Evolutionary conservation across 1,139 yeast genomes (phyloP), one percentile per base, ranked within the genome.

Genomic region (Suhomyces taliae): DNA sequence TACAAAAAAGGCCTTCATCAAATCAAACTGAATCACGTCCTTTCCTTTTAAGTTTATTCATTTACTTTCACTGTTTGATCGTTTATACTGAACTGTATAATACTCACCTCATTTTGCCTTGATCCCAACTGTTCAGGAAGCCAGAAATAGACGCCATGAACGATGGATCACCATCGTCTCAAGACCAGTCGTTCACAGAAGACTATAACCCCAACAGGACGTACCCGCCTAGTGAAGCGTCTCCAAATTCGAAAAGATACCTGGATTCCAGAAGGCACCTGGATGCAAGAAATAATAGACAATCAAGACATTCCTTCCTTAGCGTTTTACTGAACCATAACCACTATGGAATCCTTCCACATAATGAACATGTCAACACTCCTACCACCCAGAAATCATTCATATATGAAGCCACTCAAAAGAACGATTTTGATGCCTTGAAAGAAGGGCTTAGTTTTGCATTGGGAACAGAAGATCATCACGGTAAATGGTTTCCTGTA

Each of bases 381-480:
- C 33, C 44, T 6, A n/a, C 39, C 40, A 29, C 41, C 29, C 43
- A 36, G 19, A 48, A 41, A 14, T 54, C 65, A n/a, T 54, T 54
- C 37, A 54, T 63, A 27, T 54, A 56, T 34, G 62, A 62, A 27
- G 72, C 71, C 7, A 59, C 69, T 2, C 59, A 60, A 36, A 64
- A 59, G 24, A 61, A 61, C 37, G 72, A 71, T 47, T 60, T 70
- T 27, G 66, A 67, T 41, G 72, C 70, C 31, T 54, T 74, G 33
- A 62, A 65, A 40, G 70, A 70, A 51, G 77, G 77, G 4, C 53
- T 74, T 19, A 61, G 61, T 35, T 64, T 61, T 50, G 79, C 78
- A 1, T 57, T 74, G 31, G 78, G 79, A 1, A 56, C 69, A 3
- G 52, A 53, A 9, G 56, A 57, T 4, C 53, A 57, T 7, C 61